Evolutionary conservation across 305 asterid species (phyloP), one percentile per base, ranked within the genome.

Genomic region (Fraxinus angustifolia): DNA sequence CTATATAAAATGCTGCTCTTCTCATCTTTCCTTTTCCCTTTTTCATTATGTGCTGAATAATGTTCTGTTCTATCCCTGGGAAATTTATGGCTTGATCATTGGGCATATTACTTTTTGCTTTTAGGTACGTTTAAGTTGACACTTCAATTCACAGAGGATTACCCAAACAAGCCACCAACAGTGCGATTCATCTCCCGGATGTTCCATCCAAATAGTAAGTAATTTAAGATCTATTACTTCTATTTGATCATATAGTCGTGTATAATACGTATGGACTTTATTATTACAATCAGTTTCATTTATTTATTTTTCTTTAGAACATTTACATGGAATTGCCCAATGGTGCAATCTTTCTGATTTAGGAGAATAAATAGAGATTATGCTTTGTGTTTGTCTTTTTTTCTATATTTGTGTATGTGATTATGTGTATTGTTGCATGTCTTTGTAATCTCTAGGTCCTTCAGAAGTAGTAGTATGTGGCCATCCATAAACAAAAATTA

Each of bases 141-240:
- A n/a, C 96, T 93, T 83, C 97, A 93, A 68, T 89, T 93, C 84
- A 76, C 87, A 0, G 96, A 93, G 87, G 97, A 93, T 83, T 93
- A 93, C 85, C 97, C 97, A 40, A 93, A 93, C 86, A 93, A 93
- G 88, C 97, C 97, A 73, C 97, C 97, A 81, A 90, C 91, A 3
- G 97, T 93, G 80, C 90, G 92, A 79, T 93, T 93, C 82, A 84
- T 91, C 76, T 93, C 97, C 78, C 82, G 96, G 86, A 93, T 93
- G 96, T 93, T 93, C 81, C 97, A 93, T 78, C 97, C 97, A 16
- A 93, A 93, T 79, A 93, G 97, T 93, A 91, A 91, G 97, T 21
- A 56, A 56, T 21, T 56, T 56, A 56, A 17, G 28, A 56, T 17
- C 26, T 56, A 56, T 56, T 56, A 17, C 67, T 17, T 17, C 21